Evolutionary conservation across 2,329 filamentous ascomycete species (phyloP), one percentile per base, ranked within the genome.

Genomic region (Alternaria sp.): DNA sequence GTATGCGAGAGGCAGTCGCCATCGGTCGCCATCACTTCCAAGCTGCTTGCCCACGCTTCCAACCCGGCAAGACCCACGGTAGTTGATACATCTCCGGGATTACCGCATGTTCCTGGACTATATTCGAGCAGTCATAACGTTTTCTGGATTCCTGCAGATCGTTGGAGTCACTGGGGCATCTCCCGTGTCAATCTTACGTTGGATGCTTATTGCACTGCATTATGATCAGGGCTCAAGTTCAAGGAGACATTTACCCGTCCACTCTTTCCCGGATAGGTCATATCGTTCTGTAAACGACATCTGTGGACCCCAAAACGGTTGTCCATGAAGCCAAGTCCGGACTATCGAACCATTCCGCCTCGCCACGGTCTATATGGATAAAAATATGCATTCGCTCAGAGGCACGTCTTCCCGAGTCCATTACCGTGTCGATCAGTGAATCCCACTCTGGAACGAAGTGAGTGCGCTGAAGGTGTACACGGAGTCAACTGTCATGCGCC

Each of bases 21-120:
- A 46, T 44, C 36, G 5, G 45, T 43, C 49, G 59, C 43, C 45
- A 21, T 45, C 53, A 47, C 56, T 58, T 61, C 56, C n/a, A 60
- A 36, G 57, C 28, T 67, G 47, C 60, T 59, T 64, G 62, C 58
- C 62, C 49, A 57, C 56, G 58, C 58, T 66, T 59, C 40, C 49
- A 51, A 25, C 44, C 36, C 36, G 36, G 36, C 36, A 40, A 40
- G 36, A 61, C 28, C 43, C 53, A 52, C 40, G 23, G 44, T 23
- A 50, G 40, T 43, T 28, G 59, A 59, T 54, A 32, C 36, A 15
- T 23, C 49, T 50, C 45, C 45, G 44, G 57, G 30, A 26, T 44
- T 36, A 55, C 56, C 36, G 40, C 44, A 36, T 45, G 28, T 61
- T 49, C 63, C 51, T 17, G 12, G 28, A 21, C 19, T 52, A 58